Percentiles rank a stretch among this genome's conserved stretches.
phyloP scores from a whole-genome alignment of 768 basidiomycete genomes.

The Rhizopogon sp. region DNA sequence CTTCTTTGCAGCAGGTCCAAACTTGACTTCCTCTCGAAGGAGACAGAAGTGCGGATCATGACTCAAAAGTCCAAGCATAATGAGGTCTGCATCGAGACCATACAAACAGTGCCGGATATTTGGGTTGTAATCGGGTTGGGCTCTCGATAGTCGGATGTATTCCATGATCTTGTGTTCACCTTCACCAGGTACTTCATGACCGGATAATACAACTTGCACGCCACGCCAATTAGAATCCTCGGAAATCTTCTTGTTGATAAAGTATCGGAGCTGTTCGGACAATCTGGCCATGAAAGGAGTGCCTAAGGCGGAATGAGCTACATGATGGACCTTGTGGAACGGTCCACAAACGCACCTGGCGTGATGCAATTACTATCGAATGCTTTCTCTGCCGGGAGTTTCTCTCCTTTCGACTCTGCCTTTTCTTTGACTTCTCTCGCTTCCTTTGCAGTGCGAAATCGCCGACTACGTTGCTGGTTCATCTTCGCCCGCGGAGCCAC shows the following conservation, averaged over 20 bases:
- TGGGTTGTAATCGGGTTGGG: slow-evolving; percentile 94
- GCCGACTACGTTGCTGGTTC: slow-evolving; percentile 95
- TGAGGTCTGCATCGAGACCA: slow-evolving; percentile 95
- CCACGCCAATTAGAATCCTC: slow-evolving; percentile 96
- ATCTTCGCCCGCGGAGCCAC: slow-evolving; percentile 98
- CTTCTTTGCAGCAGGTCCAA: slow-evolving; percentile 76
- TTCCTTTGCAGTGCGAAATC: slow-evolving; percentile 94
- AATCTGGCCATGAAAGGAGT: slow-evolving; percentile 93
- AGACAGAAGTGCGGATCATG: slow-evolving; percentile 99
- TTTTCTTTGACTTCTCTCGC: slow-evolving; percentile 82
- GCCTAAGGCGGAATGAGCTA: slow-evolving; percentile 37
- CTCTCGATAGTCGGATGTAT: slow-evolving; percentile 91
- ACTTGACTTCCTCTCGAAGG: slow-evolving; percentile 96
- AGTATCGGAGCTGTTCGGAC: slow-evolving; percentile 92
- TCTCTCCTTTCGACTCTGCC: slow-evolving; percentile 85
- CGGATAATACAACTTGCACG: slow-evolving; percentile 89
- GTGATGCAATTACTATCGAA: slow-evolving; percentile 99
- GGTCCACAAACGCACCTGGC: slow-evolving; percentile 59
- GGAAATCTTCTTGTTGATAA: slow-evolving; percentile 95
- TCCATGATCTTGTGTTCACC: slow-evolving; percentile 99
- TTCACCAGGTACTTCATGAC: slow-evolving; percentile 98
- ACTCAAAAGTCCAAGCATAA: slow-evolving; percentile 95
- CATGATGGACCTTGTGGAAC: not conserved
- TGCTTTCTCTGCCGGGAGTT: slow-evolving; percentile 87
- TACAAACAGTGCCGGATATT: slow-evolving; percentile 98